These are phyloP conservation scores for Begonia loranthoides DNA, from an alignment of 306 rosid genomes.

Conservation along the genomic window DNA sequence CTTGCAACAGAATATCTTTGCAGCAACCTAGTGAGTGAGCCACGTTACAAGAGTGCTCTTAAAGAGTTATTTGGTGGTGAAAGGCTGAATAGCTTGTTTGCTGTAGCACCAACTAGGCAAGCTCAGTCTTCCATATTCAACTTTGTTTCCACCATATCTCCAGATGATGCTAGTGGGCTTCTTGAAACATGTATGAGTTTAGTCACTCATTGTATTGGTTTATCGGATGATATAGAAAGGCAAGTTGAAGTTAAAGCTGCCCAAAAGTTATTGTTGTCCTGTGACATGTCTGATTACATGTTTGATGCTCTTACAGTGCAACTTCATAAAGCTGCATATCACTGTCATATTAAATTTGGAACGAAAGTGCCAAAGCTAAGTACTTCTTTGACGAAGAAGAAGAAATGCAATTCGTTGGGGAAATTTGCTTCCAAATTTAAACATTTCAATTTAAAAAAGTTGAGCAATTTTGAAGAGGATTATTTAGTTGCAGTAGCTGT, in stretches of 20 bases:
- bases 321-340: slow-evolving; percentile 67
- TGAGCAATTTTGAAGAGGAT: slow-evolving; percentile 52
- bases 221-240: slow-evolving; percentile 44
- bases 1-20: slow-evolving; percentile 50
- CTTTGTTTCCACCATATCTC: slow-evolving; percentile 49
- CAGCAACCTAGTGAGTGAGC: slow-evolving; percentile 34
- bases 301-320: slow-evolving; percentile 48
- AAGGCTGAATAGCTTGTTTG: slow-evolving; percentile 42
- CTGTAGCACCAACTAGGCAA: slow-evolving; percentile 35
- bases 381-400: slow-evolving; percentile 33
- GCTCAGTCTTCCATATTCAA: slow-evolving; percentile 63
- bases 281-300: slow-evolving; percentile 57
- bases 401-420: slow-evolving; percentile 30
- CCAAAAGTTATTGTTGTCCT: slow-evolving; percentile 57
- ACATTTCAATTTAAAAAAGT: slow-evolving; percentile 30
- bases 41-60: slow-evolving; percentile 29
- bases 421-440: slow-evolving; percentile 36
- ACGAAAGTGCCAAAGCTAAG: slow-evolving; percentile 29
- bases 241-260: slow-evolving; percentile 82
- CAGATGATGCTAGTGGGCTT: slow-evolving; percentile 42
- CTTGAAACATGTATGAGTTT: slow-evolving; percentile 46
- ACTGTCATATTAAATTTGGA: slow-evolving; percentile 71
- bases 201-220: slow-evolving; percentile 62
- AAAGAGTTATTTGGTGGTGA: slow-evolving; percentile 48
- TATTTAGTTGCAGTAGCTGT: slow-evolving; percentile 61